phyloP scores from a whole-genome alignment of 2,329 filamentous ascomycete genomes.

The Scedosporium boydii region DNA sequence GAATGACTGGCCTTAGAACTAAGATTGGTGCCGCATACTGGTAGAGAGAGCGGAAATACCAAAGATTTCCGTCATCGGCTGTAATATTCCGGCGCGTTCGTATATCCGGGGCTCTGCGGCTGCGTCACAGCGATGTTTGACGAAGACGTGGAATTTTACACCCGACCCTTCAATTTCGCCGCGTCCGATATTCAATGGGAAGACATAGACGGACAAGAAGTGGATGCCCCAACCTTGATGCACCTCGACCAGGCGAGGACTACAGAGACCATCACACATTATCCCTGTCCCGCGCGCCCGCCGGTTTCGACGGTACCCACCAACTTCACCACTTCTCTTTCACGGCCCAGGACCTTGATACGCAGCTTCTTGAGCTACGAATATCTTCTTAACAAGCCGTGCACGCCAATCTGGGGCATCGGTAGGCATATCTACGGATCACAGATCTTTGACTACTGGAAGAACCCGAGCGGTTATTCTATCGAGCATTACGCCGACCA shows the following conservation, averaged over 20 bases:
- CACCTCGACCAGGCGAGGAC: conserved; percentile 42
- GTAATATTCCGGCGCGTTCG: too few species aligned
- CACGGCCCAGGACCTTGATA: conserved; percentile 51
- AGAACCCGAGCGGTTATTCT: conserved; percentile 41
- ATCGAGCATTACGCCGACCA: conserved; percentile 52
- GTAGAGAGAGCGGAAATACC: too few species aligned
- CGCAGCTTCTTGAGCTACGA: conserved; percentile 50
- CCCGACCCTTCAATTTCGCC: conserved; percentile 29
- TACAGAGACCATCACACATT: conserved; percentile 47
- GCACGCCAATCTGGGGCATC: conserved; percentile 49
- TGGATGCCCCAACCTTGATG: conserved; percentile 31
- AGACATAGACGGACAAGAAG: conserved; percentile 5
- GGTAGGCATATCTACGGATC: conserved; percentile 50
- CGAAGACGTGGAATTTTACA: conserved; percentile 24
- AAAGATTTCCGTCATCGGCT: too few species aligned
- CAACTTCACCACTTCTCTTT: conserved; percentile 17
- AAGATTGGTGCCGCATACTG: too few species aligned
- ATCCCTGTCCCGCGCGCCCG: conserved; percentile 28
- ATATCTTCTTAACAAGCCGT: conserved; percentile 43
- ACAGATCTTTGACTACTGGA: conserved; percentile 58
- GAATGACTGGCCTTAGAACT: too few species aligned
- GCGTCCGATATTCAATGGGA: conserved; percentile 21
- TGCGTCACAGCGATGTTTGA: conserved; percentile 22
- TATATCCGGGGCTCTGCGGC: conserved; percentile 27
- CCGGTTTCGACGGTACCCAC: conserved; percentile 3